Evolutionary conservation across 2,329 filamentous ascomycete genomes (phyloP), one percentile per base, ranked within the genome.

Genomic region (Scedosporium apiospermum): DNA sequence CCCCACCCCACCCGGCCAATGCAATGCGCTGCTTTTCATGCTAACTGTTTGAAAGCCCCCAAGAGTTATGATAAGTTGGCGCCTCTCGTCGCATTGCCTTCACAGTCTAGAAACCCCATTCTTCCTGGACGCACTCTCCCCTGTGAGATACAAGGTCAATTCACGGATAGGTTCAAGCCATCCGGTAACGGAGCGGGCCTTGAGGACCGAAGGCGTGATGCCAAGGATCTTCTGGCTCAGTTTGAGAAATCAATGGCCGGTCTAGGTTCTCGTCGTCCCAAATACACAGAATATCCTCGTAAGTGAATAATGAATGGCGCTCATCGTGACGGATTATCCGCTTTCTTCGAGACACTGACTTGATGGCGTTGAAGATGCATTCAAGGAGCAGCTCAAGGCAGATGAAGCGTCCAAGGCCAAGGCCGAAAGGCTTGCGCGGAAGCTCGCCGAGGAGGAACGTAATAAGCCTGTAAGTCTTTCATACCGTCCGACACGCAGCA

Each of bases 201-300:
- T 6, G 77, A 79, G 51, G 76, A 78, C 63, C 71, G 77, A 38
- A 73, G 72, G 18, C 68, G 70, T 16, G 77, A 79, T 64, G 75
- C 76, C 16, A 75, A 76, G 61, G 62, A 65, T 3, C 63, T 77
- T 2, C 66, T 79, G 23, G 74, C 77, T 49, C 72, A 77, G 38
- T 79, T 76, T 65, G 75, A 78, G 49, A 71, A 67, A 49, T 71
- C 74, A 7, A 79, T 79, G 77, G 73, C 70, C 59, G 67, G 66
- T 2, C 65, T 79, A 55, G 77, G 76, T 16, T 77, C 76, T 66
- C 72, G 76, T 23, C 73, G 76, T 21, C 77, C 77, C 1, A 79
- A 79, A 63, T 79, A 79, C 63, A 77, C 77, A 3, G 77, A 79
- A 62, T 79, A 79, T 66, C 77, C 77, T 23, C 75, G 71, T 74